Evolutionary conservation across 2,329 filamentous ascomycete species (phyloP), one percentile per base, ranked within the genome.

Genomic region (Claviceps fusiformis): DNA sequence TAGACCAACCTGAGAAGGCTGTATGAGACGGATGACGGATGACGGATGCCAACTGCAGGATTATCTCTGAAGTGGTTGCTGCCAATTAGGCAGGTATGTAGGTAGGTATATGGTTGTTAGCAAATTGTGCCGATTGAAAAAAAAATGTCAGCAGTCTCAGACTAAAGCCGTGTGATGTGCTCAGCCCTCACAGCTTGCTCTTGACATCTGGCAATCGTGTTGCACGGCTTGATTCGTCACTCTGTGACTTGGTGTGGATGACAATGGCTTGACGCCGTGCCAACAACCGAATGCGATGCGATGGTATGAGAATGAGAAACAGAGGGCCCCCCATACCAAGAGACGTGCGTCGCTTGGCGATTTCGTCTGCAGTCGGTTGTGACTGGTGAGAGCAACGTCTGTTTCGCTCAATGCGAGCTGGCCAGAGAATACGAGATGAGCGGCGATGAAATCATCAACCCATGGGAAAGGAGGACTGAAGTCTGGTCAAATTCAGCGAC

Each of bases 401-500:
- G 39, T 39, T 50, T 29, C 55, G 43, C 24, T 37, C n/a, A 43
- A 45, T 37, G 41, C 35, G 29, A 50, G 41, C 24, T 29, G 53
- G 27, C 35, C 45, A 50, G 33, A 39, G 52, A 53, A 57, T 56
- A 56, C 56, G 56, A 57, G 56, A 56, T 53, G 33, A 45, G 51
- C 50, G 43, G 47, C 53, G 53, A 50, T 47, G 33, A 11, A 35
- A 8, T 29, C 6, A n/a, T 37, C 4, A 39, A 17, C 37, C 9
- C 45, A 0, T 17, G 9, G 9, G 3, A 8, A 47, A 17, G 43
- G 41, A 24, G 44, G 1, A 17, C 43, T 4, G 1, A 41, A 2
- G 41, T 46, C 31, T 46, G 24, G 31, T 50, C 10, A 10, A 10
- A 17, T 27, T 47, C 13, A 45, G 29, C 41, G 29, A 52, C 13